A percentile compares a stretch with the other conserved stretches of the same genome.
These are phyloP conservation scores for Rhododendron ferrugineum DNA, from an alignment of 148 eudicot genomes.

Conservation along the genomic window DNA sequence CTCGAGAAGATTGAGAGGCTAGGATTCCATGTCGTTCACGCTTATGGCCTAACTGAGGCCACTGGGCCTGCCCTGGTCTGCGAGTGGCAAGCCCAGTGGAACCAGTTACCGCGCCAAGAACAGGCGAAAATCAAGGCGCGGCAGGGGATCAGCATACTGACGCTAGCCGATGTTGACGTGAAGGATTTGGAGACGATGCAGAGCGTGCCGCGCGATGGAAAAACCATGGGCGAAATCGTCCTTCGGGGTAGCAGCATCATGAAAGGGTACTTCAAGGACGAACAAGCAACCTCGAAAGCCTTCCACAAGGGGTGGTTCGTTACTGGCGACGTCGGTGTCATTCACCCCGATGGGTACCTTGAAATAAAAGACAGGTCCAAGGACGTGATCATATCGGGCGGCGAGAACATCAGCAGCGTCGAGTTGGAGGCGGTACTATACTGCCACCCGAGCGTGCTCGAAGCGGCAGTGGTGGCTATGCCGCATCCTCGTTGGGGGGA, in stretches of 20 bases:
- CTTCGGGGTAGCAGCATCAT: constrained; percentile 79
- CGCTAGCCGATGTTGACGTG: constrained; percentile 62
- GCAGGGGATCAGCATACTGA: constrained; percentile 62
- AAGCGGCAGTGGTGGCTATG: constrained; percentile 82
- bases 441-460: constrained; percentile 44
- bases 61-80: constrained; percentile 84
- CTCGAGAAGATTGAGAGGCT: constrained; percentile 47
- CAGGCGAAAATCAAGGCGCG: constrained; percentile 58
- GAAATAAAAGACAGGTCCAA: constrained; percentile 77
- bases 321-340: constrained; percentile 82
- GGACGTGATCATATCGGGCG: constrained; percentile 38
- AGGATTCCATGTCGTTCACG: constrained; percentile 81
- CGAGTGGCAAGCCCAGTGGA: constrained; percentile 79
- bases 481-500: constrained; percentile 79
- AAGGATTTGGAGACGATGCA: constrained; percentile 37
- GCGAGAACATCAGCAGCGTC: constrained; percentile 86
- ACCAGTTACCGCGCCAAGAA: constrained; percentile 26
- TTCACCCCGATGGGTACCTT: constrained; percentile 71
- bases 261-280: constrained; percentile 74
- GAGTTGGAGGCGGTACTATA: constrained; percentile 56
- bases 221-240: constrained; percentile 63
- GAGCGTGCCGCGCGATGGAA: constrained; percentile 61
- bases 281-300: constrained; percentile 39
- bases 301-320: constrained; percentile 64
- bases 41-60: constrained; percentile 85